Evolutionary conservation across 192 early-diverging fungal species (phyloP), one percentile per base, ranked within the genome.

Genomic region (Radiomyces spectabilis): DNA sequence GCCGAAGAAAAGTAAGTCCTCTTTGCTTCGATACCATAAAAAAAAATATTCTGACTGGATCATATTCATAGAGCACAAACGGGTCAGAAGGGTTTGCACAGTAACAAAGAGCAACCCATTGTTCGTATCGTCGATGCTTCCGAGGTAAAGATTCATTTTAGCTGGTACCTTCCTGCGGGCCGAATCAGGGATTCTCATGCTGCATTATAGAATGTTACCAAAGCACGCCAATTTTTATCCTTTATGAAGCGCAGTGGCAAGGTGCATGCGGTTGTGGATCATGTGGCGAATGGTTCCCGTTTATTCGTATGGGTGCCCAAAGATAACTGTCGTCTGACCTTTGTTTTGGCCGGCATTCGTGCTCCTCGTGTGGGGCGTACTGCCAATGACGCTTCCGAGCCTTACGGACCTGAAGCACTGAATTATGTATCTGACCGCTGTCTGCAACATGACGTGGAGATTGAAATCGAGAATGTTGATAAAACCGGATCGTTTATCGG

Each of bases 401-500:
- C 93, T 2, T 89, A 83, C 65, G 96, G 87, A 31, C 74, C 66
- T 9, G 96, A 95, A 68, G 89, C 92, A 1, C 63, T 88, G 26
- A 81, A 78, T 5, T 85, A 84, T 66, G 75, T 85, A 3, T 72
- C 64, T 32, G 73, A 73, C 31, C 63, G 66, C 29, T 70, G 72
- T 55, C 77, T 96, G 56, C 96, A 99, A 74, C 88, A 93, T 47
- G 92, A 99, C 63, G 55, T 93, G 8, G 91, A 99, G 59, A 74
- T 94, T 39, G 84, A 86, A 48, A 72, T 97, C 26, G 96, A 97
- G 59, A 78, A 80, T 12, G 66, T 85, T 15, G 96, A 99, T 66
- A 94, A 94, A 74, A 81, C 81, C 30, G 94, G 96, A 29, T 87
- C 84, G 1, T 99, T 97, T 51, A 88, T 97, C 53, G 94, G 94